These are phyloP conservation scores for Penicillium bialowiezense DNA, from an alignment of 495 filamentous ascomycete genomes.

Conservation along the genomic window DNA sequence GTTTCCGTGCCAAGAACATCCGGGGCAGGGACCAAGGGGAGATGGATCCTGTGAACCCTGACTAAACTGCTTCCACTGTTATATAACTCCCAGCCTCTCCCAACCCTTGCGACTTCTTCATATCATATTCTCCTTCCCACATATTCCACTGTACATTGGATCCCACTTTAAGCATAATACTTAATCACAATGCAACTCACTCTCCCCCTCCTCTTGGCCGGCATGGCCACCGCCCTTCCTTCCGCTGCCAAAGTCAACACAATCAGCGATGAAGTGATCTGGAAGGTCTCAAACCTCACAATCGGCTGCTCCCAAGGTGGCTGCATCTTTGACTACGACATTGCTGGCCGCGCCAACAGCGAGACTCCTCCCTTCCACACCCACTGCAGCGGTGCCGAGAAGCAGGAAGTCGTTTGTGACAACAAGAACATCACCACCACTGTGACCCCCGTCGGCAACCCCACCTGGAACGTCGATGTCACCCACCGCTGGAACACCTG, in stretches of 20 bases:
- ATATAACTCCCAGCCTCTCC: constrained; percentile 2
- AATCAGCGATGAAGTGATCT: constrained; percentile 26
- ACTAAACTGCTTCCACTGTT: background rate
- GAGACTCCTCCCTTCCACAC: constrained; percentile 43
- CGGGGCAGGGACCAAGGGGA: background rate
- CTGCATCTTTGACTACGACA: constrained; percentile 37
- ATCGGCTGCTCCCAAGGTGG: constrained; percentile 35
- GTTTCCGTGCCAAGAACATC: background rate
- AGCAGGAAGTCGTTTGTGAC: constrained; percentile 24
- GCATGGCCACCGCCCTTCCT: constrained; percentile 20
- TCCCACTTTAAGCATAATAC: background rate
- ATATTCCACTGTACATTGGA: background rate
- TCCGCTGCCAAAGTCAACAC: constrained; percentile 17
- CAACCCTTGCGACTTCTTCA: background rate
- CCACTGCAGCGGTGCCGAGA: constrained; percentile 33
- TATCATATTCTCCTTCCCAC: background rate
- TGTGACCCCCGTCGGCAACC: constrained; percentile 20
- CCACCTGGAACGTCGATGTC: constrained; percentile 34
- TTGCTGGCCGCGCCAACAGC: constrained; percentile 20
- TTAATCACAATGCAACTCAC: constrained; percentile 33
- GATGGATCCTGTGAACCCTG: too few species aligned
- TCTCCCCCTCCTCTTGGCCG: constrained; percentile 24
- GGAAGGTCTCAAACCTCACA: constrained; percentile 33
- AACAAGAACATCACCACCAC: constrained; percentile 26
- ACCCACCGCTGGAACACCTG: constrained; percentile 29